Evolutionary conservation across 2,329 filamentous ascomycete species (phyloP), one percentile per base, ranked within the genome.

Genomic region (Cryphonectria radicalis): DNA sequence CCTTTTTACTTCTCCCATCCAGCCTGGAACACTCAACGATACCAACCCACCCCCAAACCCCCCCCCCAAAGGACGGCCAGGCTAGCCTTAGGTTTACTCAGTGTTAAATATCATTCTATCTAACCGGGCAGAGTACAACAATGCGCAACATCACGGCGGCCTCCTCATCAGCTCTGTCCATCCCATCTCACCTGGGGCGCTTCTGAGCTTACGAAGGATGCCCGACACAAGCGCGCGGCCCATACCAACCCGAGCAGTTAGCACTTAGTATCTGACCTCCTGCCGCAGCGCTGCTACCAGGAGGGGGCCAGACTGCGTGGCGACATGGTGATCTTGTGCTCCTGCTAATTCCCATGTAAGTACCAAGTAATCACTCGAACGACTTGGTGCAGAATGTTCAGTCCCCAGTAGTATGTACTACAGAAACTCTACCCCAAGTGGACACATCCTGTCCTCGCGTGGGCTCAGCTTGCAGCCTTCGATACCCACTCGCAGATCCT

Each of bases 131-230:
- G n/a, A 32, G 17, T 17, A 17, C 55, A 57, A 17, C 32, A 19
- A 60, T 37, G 14, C 32, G 28, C 57, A 60, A 13, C 57, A 60
- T 60, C 57, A 60, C 28, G 59, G 32, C 35, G 19, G 35, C 6
- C 32, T 11, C 19, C 19, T 25, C 28, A 62, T 40, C 59, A 62
- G 59, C 59, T 40, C 59, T n/a, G n/a, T n/a, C 22, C 35, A 32
- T 62, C 59, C 22, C 59, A 32, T 62, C 59, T 40, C 59, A 40
- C 59, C 35, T 14, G 59, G 22, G 22, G 59, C 59, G 59, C 59
- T 62, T 62, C 59, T 62, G 59, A 22, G 59, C 59, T 62, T n/a
- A 62, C 59, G 59, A 62, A 40, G 59, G 59, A 62, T 40, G 59
- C 7, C 8, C 32, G 32, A 40, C 17, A 62, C 35, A 40, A 40